Percentiles rank a stretch among this genome's conserved stretches.
These are phyloP conservation scores for Fusarium torreyae DNA, from an alignment of 2,329 filamentous ascomycete species.

Conservation along the genomic window DNA sequence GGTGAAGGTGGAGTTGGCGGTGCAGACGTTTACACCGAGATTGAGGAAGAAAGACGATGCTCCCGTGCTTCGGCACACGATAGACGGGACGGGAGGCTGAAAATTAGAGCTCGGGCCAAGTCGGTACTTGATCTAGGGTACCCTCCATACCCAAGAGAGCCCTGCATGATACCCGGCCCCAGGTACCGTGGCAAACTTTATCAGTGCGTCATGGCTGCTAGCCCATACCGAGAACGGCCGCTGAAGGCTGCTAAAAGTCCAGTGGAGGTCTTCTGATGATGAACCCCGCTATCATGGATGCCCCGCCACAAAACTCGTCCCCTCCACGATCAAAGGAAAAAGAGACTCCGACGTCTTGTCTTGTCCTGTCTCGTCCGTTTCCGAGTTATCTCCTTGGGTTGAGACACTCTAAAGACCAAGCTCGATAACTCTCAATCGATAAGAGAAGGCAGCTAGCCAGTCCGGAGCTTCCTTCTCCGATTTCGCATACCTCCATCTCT, in stretches of 20 bases:
- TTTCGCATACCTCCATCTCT: conserved; percentile 3
- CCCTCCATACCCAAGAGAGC: conserved; percentile 22
- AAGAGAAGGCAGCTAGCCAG: conserved; percentile 14
- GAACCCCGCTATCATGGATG: conserved; percentile 47
- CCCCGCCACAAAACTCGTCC: conserved; percentile 51
- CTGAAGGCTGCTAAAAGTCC: conserved; percentile 14
- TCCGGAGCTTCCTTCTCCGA: conserved; percentile 9
- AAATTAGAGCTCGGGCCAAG: conserved; percentile 46
- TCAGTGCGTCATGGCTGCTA: conserved; percentile 41
- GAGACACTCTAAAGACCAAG: conserved; percentile 13
- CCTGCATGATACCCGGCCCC: conserved; percentile 35
- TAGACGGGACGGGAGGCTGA: conserved; percentile 7
- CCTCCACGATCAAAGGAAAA: conserved; percentile 38
- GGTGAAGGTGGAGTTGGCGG: conserved; percentile 4
- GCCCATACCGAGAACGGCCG: conserved; percentile 40
- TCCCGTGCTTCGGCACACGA: not conserved
- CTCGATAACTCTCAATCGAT: conserved; percentile 13
- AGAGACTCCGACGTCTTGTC: conserved; percentile 19
- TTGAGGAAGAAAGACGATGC: not conserved
- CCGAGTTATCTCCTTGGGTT: conserved; percentile 42
- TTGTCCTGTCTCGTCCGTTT: conserved; percentile 18
- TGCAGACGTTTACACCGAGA: conserved; percentile 7
- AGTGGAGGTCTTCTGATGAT: conserved; percentile 11
- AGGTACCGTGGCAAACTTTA: conserved; percentile 37
- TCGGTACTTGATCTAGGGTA: conserved; percentile 41